Evolutionary conservation across 176 grass and related monocot genomes (phyloP).

Genomic region (Typha latifolia): DNA sequence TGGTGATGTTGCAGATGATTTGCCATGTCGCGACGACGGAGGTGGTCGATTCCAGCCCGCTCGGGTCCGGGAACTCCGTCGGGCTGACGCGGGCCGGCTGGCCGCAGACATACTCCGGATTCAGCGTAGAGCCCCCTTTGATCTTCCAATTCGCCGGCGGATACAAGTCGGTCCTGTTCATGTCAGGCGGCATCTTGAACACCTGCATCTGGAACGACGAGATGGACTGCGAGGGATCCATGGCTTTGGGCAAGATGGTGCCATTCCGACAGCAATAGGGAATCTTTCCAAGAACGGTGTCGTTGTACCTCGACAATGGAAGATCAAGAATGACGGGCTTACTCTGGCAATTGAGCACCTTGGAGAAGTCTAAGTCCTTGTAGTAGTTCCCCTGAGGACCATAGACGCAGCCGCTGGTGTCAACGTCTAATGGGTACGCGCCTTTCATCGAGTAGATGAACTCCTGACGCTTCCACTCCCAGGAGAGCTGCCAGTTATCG

Average conservation of each 20-base stretch:
- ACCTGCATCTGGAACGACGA: slow-evolving; percentile 95
- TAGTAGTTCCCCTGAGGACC: slow-evolving; percentile 50
- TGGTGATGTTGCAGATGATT: slow-evolving; percentile 72
- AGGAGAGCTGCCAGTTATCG: slow-evolving; percentile 74
- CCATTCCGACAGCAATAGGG: slow-evolving; percentile 83
- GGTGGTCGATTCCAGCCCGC: slow-evolving; percentile 52
- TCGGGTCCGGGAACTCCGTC: slow-evolving; percentile 52
- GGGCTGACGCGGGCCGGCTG: slow-evolving; percentile 51
- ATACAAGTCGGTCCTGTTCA: slow-evolving; percentile 60
- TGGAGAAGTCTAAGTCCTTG: slow-evolving; percentile 56
- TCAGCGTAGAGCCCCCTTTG: slow-evolving; percentile 45
- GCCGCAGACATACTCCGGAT: slow-evolving; percentile 64
- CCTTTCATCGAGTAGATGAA: slow-evolving; percentile 77
- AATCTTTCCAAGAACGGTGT: slow-evolving; percentile 58
- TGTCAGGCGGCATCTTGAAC: slow-evolving; percentile 84
- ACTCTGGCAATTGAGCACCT: slow-evolving; percentile 68
- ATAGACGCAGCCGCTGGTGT: slow-evolving; percentile 57
- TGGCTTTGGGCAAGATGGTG: slow-evolving; percentile 70
- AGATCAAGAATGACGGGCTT: slow-evolving; percentile 63
- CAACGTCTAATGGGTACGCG: slow-evolving; percentile 41
- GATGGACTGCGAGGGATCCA: slow-evolving; percentile 69
- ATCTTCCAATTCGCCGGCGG: slow-evolving; percentile 75
- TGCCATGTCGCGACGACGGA: slow-evolving; percentile 53
- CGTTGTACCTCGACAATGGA: slow-evolving; percentile 59
- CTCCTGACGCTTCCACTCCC: slow-evolving; percentile 73